Evolutionary conservation across 176 grass and related monocot genomes (phyloP).

Genomic region (Phyllostachys edulis): DNA sequence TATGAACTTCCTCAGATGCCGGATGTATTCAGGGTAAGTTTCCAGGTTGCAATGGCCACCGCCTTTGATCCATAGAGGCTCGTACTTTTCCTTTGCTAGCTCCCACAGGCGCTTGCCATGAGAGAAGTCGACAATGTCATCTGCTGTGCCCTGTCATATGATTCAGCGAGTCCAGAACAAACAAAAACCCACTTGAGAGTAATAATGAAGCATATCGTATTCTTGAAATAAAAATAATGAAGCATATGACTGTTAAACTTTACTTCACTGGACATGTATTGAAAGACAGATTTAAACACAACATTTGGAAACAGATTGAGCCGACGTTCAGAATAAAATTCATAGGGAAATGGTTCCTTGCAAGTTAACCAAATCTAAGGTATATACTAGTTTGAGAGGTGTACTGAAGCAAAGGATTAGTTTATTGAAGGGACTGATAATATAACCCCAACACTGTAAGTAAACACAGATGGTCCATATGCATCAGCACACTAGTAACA

Average conservation of each 20-base stretch:
- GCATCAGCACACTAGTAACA: neutral
- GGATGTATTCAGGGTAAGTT: slow-evolving; percentile 88
- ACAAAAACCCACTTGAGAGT: neutral
- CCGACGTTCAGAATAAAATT: neutral
- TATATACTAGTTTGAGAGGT: neutral
- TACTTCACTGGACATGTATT: neutral
- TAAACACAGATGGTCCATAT: neutral
- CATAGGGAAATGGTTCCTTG: neutral
- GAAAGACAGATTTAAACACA: neutral
- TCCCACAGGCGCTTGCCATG: slow-evolving; percentile 91
- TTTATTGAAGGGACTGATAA: neutral
- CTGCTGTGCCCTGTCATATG: slow-evolving; percentile 67
- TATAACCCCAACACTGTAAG: neutral
- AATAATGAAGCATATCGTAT: neutral
- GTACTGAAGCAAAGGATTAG: neutral
- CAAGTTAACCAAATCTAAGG: neutral
- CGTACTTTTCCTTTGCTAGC: slow-evolving; percentile 88
- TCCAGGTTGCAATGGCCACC: slow-evolving; percentile 96
- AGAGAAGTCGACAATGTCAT: slow-evolving; percentile 85
- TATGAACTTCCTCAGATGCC: slow-evolving; percentile 80
- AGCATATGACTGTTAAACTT: neutral
- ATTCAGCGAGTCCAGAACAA: neutral
- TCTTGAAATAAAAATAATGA: neutral
- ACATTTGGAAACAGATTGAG: neutral
- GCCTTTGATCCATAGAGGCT: slow-evolving; percentile 87